Evolutionary conservation across 768 basidiomycete genomes (phyloP).

Genomic region (Saitozyma sp.): DNA sequence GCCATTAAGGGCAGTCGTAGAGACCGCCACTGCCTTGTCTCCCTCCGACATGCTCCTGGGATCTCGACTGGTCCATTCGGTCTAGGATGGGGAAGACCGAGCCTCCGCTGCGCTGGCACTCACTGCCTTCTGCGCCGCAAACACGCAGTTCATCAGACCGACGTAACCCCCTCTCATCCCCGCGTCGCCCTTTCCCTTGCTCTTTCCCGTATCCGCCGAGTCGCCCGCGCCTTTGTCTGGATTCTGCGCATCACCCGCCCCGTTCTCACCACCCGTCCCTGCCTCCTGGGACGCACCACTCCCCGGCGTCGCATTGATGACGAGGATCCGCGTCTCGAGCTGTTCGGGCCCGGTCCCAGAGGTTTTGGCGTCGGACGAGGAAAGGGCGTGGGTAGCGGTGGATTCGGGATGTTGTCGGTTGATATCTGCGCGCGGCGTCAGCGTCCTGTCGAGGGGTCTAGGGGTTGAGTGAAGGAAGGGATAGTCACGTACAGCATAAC

Average conservation of each 20-base stretch:
- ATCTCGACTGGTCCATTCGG: too few species aligned
- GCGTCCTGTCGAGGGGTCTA: background rate
- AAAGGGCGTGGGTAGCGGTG: constrained; percentile 4
- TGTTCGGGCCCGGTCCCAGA: constrained; percentile 17
- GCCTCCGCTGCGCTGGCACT: constrained; percentile 48
- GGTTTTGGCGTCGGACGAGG: constrained; percentile 10
- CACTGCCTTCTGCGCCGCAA: constrained; percentile 95
- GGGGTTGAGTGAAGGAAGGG: background rate
- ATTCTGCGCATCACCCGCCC: background rate
- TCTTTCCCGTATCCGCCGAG: constrained; percentile 2
- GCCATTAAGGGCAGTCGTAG: too few species aligned
- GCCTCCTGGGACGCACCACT: background rate
- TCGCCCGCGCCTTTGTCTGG: background rate
- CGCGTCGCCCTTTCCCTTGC: constrained; percentile 11
- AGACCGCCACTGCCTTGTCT: too few species aligned
- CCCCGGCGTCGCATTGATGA: constrained; percentile 89
- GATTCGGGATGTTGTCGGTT: constrained; percentile 55
- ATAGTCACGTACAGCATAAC: constrained; percentile 70
- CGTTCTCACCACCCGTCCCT: background rate
- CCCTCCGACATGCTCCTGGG: too few species aligned
- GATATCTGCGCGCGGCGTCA: constrained; percentile 60
- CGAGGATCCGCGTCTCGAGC: constrained; percentile 64
- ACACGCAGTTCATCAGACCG: constrained; percentile 98
- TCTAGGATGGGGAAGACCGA: too few species aligned
- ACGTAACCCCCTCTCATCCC: constrained; percentile 69